Evolutionary conservation across 352 stramenopile genomes (phyloP), one percentile per base, ranked within the genome.

Genomic region (Globisporangium heterothallicum): DNA sequence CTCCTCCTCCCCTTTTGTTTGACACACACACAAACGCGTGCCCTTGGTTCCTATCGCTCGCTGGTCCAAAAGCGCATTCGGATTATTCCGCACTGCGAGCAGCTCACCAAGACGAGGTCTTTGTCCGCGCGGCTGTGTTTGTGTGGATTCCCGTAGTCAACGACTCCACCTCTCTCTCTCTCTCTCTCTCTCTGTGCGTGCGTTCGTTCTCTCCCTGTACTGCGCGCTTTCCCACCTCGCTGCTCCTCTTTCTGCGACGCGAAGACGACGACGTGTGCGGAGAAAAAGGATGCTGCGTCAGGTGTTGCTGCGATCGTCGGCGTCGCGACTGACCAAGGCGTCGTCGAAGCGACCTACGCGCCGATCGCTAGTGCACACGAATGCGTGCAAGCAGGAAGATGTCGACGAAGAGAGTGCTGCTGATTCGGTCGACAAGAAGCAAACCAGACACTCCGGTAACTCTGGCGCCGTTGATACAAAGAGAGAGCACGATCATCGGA

Each of bases 241-340:
- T n/a, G n/a, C n/a, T n/a, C 12, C 32, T 44, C 32, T 6, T 12
- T 19, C 46, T 24, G 34, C 21, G 5, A 21, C 32, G 30, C 6
- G 30, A 14, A 43, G 14, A 34, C 29, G 47, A 21, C 19, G 29
- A 10, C 4, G n/a, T n/a, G n/a, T n/a, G n/a, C n/a, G n/a, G n/a
- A n/a, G n/a, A n/a, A n/a, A n/a, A n/a, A 46, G 14, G 32, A 61
- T 61, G 55, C 21, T 61, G 55, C 32, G 55, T 34, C 54, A 56
- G 30, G 29, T 61, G 16, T 26, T 61, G 47, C 55, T 48, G 19
- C 40, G 55, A 19, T 61, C 55, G 6, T 34, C 55, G 13, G 19
- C 47, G 5, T 25, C 41, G 46, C 48, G 30, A 7, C n/a, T 56
- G 29, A 14, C 38, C 30, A 48, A 53, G 16, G 2, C 52, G 25